phyloP scores from a whole-genome alignment of 192 early-diverging fungal genomes.

The Backusella tarrabulga region DNA sequence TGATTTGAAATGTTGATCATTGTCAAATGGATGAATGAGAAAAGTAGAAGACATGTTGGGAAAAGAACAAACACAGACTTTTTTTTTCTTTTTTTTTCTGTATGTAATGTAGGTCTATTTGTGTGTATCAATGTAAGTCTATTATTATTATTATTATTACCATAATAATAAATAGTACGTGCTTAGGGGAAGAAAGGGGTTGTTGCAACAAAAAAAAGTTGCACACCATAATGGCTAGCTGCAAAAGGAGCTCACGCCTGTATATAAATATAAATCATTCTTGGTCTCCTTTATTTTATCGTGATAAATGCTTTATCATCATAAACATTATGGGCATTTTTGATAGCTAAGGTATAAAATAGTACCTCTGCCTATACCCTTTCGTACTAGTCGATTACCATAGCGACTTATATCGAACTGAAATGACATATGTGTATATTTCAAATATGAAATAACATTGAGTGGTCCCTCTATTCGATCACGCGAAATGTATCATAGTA shows the following conservation, averaged over 20 bases:
- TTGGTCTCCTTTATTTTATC: background rate
- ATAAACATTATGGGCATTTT: background rate
- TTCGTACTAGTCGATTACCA: background rate
- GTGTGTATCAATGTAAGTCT: background rate
- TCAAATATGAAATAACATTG: background rate
- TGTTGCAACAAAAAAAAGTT: background rate
- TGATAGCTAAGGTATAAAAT: background rate
- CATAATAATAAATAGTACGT: background rate
- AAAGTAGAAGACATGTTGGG: conserved; percentile 4
- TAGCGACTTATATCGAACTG: background rate
- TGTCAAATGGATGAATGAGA: background rate
- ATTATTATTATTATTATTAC: background rate
- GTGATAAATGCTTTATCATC: background rate
- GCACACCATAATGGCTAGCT: background rate
- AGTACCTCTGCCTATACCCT: background rate
- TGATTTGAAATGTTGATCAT: background rate
- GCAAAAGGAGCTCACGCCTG: background rate
- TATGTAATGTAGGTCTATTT: background rate
- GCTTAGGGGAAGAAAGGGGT: background rate
- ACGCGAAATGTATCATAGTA: background rate
- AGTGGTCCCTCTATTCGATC: background rate
- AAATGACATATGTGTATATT: background rate
- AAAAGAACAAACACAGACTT: conserved; percentile 11
- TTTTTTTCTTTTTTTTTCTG: background rate
- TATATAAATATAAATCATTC: background rate